Conservation (phyloP, 1,284 basidiomycete species). For the Leccinum griseonigrum region DNA sequence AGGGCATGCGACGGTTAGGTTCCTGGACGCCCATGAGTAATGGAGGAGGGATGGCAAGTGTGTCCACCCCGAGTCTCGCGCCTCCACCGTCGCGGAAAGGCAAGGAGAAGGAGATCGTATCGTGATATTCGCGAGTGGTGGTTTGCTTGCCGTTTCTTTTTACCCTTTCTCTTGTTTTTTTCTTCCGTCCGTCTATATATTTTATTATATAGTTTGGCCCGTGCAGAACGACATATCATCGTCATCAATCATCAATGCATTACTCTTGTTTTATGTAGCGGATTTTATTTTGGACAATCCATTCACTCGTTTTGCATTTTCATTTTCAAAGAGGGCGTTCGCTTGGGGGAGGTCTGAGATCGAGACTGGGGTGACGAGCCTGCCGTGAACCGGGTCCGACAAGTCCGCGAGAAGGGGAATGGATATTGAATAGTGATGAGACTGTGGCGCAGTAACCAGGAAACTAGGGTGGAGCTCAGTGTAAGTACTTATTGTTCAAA, state of each 20-base stretch:
- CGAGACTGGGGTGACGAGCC: background rate
- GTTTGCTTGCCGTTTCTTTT: background rate
- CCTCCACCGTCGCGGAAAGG: slow-evolving; percentile 42
- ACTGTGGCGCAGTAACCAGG: no score
- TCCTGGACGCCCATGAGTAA: slow-evolving; percentile 40
- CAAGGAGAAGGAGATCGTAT: slow-evolving; percentile 45
- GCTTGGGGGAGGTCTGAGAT: background rate
- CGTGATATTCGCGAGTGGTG: slow-evolving; percentile 8
- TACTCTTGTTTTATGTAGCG: slow-evolving; percentile 13
- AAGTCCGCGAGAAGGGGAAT: slow-evolving; percentile 9
- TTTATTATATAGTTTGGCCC: background rate
- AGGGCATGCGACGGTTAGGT: slow-evolving; percentile 44
- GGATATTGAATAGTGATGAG: no score
- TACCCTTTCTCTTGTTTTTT: background rate
- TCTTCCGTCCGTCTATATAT: background rate
- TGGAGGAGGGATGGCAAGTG: slow-evolving; percentile 46
- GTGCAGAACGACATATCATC: background rate
- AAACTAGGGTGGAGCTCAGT: no score
- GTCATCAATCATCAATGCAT: slow-evolving; percentile 1
- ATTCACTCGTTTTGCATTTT: slow-evolving; percentile 17
- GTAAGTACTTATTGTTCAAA: no score
- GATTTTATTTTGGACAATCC: slow-evolving; percentile 13
- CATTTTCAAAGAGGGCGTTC: background rate
- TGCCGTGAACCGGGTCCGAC: slow-evolving; percentile 9
- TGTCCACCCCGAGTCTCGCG: slow-evolving; percentile 46